Evolutionary conservation across 1,284 basidiomycete species (phyloP).

Genomic region (Ganoderma lingzhi): DNA sequence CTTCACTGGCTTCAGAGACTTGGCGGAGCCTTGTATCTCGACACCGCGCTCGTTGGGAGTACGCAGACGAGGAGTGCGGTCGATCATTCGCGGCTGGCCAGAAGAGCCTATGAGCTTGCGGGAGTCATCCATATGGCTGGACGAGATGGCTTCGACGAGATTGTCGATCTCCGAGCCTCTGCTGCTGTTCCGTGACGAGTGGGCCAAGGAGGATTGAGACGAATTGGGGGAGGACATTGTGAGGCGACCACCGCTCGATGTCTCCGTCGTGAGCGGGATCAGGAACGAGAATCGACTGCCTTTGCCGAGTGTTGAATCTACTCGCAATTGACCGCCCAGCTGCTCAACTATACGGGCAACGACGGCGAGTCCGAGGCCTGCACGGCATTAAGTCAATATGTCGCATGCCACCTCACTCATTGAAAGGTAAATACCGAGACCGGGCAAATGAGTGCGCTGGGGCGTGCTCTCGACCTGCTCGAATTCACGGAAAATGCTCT

Average conservation of each 20-base stretch:
- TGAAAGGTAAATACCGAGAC: conserved; percentile 55
- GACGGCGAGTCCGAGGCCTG: conserved; percentile 81
- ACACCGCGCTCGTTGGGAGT: conserved; percentile 39
- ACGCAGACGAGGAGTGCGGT: conserved; percentile 8
- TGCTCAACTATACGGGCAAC: conserved; percentile 88
- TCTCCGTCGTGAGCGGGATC: conserved; percentile 62
- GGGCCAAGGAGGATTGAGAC: conserved; percentile 25
- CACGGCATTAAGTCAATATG: not conserved
- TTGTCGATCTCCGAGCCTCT: conserved; percentile 59
- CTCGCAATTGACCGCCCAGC: conserved; percentile 81
- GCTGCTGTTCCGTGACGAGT: conserved; percentile 35
- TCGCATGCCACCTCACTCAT: not conserved
- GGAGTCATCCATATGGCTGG: conserved; percentile 46
- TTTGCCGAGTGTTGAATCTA: conserved; percentile 73
- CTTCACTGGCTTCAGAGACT: conserved; percentile 52
- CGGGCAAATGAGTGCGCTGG: conserved; percentile 48
- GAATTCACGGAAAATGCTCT: conserved; percentile 87
- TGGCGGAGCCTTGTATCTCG: conserved; percentile 44
- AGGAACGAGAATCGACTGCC: conserved; percentile 83
- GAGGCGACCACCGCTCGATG: conserved; percentile 26
- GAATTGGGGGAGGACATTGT: conserved; percentile 21
- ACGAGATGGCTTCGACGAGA: conserved; percentile 71
- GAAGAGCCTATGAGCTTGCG: not conserved
- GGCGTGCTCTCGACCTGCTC: conserved; percentile 80
- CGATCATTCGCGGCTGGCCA: not conserved